These are phyloP conservation scores for Daldinia decipiens DNA, from an alignment of 495 filamentous ascomycete genomes.

Conservation along the genomic window DNA sequence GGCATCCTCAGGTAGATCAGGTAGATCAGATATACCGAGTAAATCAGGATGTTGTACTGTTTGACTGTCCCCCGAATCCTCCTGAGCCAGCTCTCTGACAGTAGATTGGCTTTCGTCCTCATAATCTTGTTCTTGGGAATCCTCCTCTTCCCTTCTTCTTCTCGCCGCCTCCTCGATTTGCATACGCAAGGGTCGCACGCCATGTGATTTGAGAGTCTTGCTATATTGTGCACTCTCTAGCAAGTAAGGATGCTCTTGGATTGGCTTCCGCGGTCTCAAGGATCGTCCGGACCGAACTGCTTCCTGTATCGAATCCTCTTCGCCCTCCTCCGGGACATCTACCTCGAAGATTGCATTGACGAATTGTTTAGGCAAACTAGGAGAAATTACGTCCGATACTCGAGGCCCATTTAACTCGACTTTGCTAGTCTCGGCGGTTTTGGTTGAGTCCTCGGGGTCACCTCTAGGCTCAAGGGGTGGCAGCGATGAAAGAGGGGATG, in stretches of 20 bases:
- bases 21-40: constrained; percentile 32
- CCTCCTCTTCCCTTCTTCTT: constrained; percentile 50
- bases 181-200: constrained; percentile 70
- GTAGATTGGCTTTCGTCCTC: constrained; percentile 61
- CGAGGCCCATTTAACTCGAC: constrained; percentile 6
- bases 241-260: constrained; percentile 78
- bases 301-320: constrained; percentile 37
- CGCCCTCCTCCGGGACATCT: constrained; percentile 18
- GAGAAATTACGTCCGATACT: background rate
- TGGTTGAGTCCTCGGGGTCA: background rate
- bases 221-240: constrained; percentile 75
- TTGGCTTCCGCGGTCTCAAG: constrained; percentile 75
- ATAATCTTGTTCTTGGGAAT: constrained; percentile 62
- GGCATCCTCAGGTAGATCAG: constrained; percentile 27
- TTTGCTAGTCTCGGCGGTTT: background rate
- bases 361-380: constrained; percentile 15
- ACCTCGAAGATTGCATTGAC: constrained; percentile 23
- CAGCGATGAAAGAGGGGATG: constrained; percentile 32
- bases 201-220: constrained; percentile 66
- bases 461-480: constrained; percentile 23
- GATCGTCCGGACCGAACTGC: constrained; percentile 51
- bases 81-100: constrained; percentile 25
- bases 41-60: constrained; percentile 37
- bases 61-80: constrained; percentile 47
- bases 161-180: constrained; percentile 48